Evolutionary conservation across 306 rosid genomes (phyloP).

Genomic region (Inga oerstediana): DNA sequence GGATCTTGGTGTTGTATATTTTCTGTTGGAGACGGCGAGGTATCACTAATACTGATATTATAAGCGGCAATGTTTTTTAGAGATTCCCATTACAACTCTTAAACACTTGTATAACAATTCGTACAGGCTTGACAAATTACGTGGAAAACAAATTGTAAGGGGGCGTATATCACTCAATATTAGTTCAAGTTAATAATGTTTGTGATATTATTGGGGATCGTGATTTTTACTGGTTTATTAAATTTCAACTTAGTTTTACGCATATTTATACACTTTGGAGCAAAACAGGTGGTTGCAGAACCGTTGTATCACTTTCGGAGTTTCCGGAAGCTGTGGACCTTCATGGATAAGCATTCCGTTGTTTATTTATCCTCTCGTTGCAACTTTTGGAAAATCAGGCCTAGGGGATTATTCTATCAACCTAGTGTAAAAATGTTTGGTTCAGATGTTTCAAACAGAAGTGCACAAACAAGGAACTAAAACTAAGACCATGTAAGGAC

Average conservation of each 20-base stretch:
- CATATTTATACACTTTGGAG: not conserved
- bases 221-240: not conserved
- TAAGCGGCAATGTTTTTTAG: conserved; percentile 29
- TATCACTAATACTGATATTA: conserved; percentile 5
- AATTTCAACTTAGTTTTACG: not conserved
- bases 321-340: conserved; percentile 7
- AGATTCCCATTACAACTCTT: conserved; percentile 18
- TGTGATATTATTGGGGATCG: not conserved
- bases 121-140: conserved; percentile 4
- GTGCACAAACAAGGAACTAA: not conserved
- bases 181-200: not conserved
- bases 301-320: not conserved
- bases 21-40: conserved; percentile 16
- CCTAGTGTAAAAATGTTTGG: not conserved
- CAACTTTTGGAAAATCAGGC: not conserved
- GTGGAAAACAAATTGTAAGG: not conserved
- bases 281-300: not conserved
- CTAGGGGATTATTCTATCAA: conserved; percentile 21
- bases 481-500: not conserved
- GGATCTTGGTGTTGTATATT: conserved; percentile 16
- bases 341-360: not conserved
- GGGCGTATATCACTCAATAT: not conserved
- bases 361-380: not conserved
- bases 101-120: not conserved
- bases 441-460: not conserved